Evolutionary conservation across 208 protist genomes (phyloP).

Genomic region (Acanthamoeba polyphaga): DNA sequence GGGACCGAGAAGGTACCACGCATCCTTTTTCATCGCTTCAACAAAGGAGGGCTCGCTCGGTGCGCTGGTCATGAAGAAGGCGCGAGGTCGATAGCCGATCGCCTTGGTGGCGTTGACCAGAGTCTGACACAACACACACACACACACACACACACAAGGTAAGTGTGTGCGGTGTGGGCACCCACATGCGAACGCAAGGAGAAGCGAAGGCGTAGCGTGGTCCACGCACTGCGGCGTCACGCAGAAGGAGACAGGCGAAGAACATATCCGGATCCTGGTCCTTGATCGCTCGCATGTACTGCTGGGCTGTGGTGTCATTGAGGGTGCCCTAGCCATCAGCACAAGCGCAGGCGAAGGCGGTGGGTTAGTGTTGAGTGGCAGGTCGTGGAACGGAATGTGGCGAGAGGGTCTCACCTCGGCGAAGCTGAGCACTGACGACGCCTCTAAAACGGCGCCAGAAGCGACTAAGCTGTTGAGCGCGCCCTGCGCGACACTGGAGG

Average conservation of each 20-base stretch:
- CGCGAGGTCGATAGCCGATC: neutral
- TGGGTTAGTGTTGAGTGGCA: no score
- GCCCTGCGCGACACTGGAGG: neutral
- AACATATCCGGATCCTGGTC: conserved; percentile 11
- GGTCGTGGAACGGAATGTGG: neutral
- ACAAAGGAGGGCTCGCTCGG: conserved; percentile 45
- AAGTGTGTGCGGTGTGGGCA: neutral
- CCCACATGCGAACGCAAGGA: neutral
- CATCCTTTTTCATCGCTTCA: neutral
- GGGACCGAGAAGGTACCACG: conserved; percentile 13
- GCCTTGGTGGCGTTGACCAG: conserved; percentile 28
- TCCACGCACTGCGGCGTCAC: neutral
- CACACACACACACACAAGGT: no score
- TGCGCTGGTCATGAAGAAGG: conserved; percentile 52
- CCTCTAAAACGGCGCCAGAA: neutral
- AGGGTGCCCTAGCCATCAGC: neutral
- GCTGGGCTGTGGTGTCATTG: neutral
- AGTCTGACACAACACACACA: neutral
- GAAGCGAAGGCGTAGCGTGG: neutral
- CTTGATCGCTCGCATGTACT: neutral
- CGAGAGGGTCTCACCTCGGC: neutral
- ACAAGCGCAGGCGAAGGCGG: neutral
- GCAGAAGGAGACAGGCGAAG: conserved; percentile 29
- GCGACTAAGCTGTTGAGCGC: neutral
- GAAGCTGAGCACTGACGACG: neutral